Conservation (phyloP, 1,139 yeast species). For the Scheffersomyces lignicola region DNA sequence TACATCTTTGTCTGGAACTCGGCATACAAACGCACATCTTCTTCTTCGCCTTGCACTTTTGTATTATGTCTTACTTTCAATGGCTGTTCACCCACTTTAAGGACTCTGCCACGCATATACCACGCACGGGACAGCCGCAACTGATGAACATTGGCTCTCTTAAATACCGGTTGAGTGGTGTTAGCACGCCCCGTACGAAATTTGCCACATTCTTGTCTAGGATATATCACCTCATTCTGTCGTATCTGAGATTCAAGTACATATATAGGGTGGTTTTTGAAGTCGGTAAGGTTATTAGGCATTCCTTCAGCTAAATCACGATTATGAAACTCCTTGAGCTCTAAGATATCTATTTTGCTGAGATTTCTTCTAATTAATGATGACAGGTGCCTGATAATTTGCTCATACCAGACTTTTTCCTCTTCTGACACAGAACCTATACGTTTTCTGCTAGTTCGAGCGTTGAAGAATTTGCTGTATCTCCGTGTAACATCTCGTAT, state of each 20-base stretch:
- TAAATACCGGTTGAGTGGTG: slow-evolving; percentile 57
- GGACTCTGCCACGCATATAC: slow-evolving; percentile 77
- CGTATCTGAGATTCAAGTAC: slow-evolving; percentile 74
- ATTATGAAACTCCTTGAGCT: slow-evolving; percentile 66
- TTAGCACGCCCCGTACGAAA: slow-evolving; percentile 42
- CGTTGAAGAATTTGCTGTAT: slow-evolving; percentile 68
- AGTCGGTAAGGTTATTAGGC: slow-evolving; percentile 82
- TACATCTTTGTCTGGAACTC: slow-evolving; percentile 74
- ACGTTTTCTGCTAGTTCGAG: slow-evolving; percentile 73
- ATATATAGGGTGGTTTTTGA: slow-evolving; percentile 85
- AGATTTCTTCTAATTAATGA: slow-evolving; percentile 29
- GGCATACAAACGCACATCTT: slow-evolving; percentile 61
- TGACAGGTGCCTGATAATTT: slow-evolving; percentile 28
- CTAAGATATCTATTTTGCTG: slow-evolving; percentile 62
- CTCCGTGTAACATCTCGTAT: slow-evolving; percentile 84
- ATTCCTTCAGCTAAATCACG: slow-evolving; percentile 78
- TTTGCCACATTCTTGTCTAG: slow-evolving; percentile 75
- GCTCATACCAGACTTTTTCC: slow-evolving; percentile 66
- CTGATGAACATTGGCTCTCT: slow-evolving; percentile 60
- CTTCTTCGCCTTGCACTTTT: slow-evolving; percentile 44
- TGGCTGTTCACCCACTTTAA: slow-evolving; percentile 72
- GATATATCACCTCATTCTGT: slow-evolving; percentile 69
- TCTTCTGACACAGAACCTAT: slow-evolving; percentile 55
- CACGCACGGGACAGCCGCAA: slow-evolving; percentile 80
- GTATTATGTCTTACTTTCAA: slow-evolving; percentile 35